A percentile compares a stretch with the other conserved stretches of the same genome.
phyloP scores from a whole-genome alignment of 2,329 filamentous ascomycete genomes.

The Claviceps sp. region DNA sequence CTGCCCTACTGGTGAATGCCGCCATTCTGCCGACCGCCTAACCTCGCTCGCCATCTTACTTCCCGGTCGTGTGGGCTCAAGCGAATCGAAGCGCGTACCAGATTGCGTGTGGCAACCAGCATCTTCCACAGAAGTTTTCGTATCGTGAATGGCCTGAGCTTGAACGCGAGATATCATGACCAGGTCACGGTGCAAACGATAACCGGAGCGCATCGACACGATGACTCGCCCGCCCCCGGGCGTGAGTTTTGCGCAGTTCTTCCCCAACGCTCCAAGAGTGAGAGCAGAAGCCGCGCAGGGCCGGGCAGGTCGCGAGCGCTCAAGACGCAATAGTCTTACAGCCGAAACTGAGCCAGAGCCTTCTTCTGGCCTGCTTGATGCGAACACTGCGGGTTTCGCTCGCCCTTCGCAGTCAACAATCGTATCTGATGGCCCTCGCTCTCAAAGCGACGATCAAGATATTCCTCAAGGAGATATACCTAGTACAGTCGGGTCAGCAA shows the following conservation, averaged over 20 bases:
- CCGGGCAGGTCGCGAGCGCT: conserved; percentile 20
- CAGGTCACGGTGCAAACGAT: conserved; percentile 37
- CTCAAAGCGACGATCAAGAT: conserved; percentile 40
- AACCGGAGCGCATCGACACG: conserved; percentile 39
- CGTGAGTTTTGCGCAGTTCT: conserved; percentile 77
- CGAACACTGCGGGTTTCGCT: conserved; percentile 13
- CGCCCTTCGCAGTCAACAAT: conserved; percentile 11
- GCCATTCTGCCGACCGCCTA: not conserved
- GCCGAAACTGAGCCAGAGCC: conserved; percentile 12
- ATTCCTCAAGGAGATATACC: conserved; percentile 50
- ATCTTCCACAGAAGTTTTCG: conserved; percentile 9
- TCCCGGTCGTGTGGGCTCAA: conserved; percentile 28
- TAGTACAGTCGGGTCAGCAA: conserved; percentile 58
- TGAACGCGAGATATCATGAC: conserved; percentile 40
- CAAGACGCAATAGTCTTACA: conserved; percentile 13
- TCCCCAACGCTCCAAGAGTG: conserved; percentile 61
- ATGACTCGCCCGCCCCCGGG: conserved; percentile 66
- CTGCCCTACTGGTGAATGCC: conserved; percentile 36
- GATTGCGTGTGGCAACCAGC: conserved; percentile 4
- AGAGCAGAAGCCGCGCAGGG: conserved; percentile 30
- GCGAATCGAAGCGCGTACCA: conserved; percentile 11
- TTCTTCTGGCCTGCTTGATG: conserved; percentile 12
- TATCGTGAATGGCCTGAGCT: conserved; percentile 11
- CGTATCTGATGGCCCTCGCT: conserved; percentile 14
- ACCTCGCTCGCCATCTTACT: conserved; percentile 1